Conservation (phyloP, 306 rosid species). For the Hippophae rhamnoides region DNA sequence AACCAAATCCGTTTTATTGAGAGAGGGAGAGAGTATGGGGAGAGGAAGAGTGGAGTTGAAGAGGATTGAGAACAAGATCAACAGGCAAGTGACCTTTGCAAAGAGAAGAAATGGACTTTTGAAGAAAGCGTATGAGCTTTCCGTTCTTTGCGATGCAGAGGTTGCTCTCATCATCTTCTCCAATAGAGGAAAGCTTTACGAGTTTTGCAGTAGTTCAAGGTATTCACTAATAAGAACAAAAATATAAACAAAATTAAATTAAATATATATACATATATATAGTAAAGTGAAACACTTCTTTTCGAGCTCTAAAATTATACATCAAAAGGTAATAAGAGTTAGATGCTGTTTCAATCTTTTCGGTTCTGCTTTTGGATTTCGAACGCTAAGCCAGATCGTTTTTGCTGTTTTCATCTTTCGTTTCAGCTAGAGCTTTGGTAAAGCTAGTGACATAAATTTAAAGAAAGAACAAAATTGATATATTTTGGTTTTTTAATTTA, state of each 20-base stretch:
- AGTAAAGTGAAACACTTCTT: no score
- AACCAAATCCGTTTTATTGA: not conserved
- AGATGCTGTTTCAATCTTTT: not conserved
- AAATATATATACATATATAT: no score
- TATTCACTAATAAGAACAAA: slow-evolving; percentile 39
- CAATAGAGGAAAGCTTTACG: slow-evolving; percentile 98
- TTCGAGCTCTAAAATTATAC: no score
- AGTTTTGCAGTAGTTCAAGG: slow-evolving; percentile 99
- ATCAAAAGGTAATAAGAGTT: no score
- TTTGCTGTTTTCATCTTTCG: slow-evolving; percentile 23
- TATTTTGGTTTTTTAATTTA: slow-evolving; percentile 14
- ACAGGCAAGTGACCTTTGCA: slow-evolving; percentile 98
- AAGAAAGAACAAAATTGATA: slow-evolving; percentile 11
- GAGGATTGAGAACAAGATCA: slow-evolving; percentile 99
- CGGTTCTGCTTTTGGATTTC: slow-evolving; percentile 18
- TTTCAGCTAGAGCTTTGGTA: not conserved
- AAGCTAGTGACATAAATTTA: not conserved
- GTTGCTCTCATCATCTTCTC: slow-evolving; percentile 99
- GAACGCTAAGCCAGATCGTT: not conserved
- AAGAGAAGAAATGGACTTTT: slow-evolving; percentile 92
- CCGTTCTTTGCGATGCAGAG: slow-evolving; percentile 96
- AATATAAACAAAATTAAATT: not conserved
- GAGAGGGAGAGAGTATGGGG: slow-evolving; percentile 45
- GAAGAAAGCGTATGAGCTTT: slow-evolving; percentile 99
- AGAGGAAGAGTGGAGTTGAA: slow-evolving; percentile 98